Evolutionary conservation across 2,329 filamentous ascomycete species (phyloP), one percentile per base, ranked within the genome.

Genomic region (Ilyonectria robusta): DNA sequence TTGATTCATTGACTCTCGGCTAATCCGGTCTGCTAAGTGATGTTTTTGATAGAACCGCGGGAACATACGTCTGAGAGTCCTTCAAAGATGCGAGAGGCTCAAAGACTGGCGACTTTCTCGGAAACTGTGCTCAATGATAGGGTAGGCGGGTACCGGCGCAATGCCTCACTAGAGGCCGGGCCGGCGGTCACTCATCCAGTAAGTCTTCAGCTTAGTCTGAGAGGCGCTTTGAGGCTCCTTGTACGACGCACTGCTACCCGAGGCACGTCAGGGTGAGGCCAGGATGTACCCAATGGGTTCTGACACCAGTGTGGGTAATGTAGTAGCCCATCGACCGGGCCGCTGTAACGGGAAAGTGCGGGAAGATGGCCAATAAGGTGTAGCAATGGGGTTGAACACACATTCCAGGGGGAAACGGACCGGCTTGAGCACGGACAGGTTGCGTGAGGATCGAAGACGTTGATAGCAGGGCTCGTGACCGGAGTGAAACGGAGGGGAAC

Each of bases 321-420:
- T 48, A 44, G 33, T 26, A 40, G 37, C 51, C 59, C 51, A 53
- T 50, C 44, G 8, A 13, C 53, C 59, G 44, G 51, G 44, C 59
- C 59, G 44, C 31, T 21, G 51, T 4, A 17, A 11, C 33, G 23
- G 31, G 48, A 19, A 19, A 21, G n/a, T 31, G 46, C 42, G 40
- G 42, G 59, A 62, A 23, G 17, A 44, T 33, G 33, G n/a, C 51
- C 51, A 62, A 56, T 35, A 37, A 57, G 59, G 59, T 11, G 6
- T 4, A 57, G 46, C 7, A 31, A 47, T 26, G 31, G 10, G 31
- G 31, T 44, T 11, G 21, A 11, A 31, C 35, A 35, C 59, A 57
- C 19, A 23, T 50, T 21, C 42, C 9, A 50, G 4, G 44, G 13
- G 15, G 23, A 61, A 21, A 15, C 23, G 44, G 31, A 42, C 42